Percentiles rank a stretch among this genome's conserved stretches.
phyloP scores from a whole-genome alignment of 768 basidiomycete genomes.

The Lactarius tabidus region DNA sequence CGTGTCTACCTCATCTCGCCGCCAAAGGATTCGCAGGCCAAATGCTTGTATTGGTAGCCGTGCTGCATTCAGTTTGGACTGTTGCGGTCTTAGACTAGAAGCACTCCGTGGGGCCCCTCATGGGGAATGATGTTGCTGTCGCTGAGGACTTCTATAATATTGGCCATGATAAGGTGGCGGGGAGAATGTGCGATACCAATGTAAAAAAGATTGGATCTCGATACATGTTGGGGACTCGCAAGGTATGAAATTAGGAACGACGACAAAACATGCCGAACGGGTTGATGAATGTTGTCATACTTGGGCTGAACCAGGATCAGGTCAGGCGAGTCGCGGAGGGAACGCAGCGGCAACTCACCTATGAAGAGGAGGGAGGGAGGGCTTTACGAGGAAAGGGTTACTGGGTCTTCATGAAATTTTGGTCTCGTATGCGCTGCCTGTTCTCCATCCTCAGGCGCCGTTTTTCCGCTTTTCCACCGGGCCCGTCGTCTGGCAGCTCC shows the following conservation, averaged over 20 bases:
- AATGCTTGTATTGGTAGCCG: not conserved
- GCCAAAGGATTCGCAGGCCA: not conserved
- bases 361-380: not conserved
- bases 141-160: not conserved
- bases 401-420: constrained; percentile 84
- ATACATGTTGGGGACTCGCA: not conserved
- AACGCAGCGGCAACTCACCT: constrained; percentile 1
- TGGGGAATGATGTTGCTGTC: not conserved
- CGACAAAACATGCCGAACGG: not conserved
- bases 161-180: not conserved
- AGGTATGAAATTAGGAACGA: not conserved
- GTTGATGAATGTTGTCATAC: not conserved
- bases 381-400: constrained; percentile 28
- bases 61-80: not conserved
- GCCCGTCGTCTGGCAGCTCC: constrained; percentile 63
- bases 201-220: not conserved
- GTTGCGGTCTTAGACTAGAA: no score
- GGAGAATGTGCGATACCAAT: not conserved
- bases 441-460: constrained; percentile 54
- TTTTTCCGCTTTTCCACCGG: constrained; percentile 61
- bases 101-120: not conserved
- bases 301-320: not conserved
- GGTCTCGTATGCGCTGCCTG: constrained; percentile 68
- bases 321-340: not conserved
- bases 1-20: not conserved